Evolutionary conservation across 768 basidiomycete species (phyloP).

Genomic region (Tylopilus intermedius): DNA sequence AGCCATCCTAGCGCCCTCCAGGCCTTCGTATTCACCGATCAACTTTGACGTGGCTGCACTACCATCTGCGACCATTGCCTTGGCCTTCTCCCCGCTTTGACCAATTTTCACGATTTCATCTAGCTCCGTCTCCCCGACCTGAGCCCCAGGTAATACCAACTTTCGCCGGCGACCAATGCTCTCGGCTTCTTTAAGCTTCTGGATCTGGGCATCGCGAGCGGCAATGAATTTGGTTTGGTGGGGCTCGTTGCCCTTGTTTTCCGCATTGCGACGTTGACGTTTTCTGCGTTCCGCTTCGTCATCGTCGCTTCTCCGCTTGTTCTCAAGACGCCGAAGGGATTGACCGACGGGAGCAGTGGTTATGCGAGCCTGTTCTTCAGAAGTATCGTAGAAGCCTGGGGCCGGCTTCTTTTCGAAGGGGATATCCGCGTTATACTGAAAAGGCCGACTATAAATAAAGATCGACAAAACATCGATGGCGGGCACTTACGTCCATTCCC

Average conservation of each 20-base stretch:
- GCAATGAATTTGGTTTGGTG: slow-evolving; percentile 93
- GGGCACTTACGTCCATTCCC: slow-evolving; percentile 84
- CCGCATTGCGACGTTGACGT: slow-evolving; percentile 63
- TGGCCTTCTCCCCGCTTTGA: slow-evolving; percentile 83
- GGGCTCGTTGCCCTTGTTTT: slow-evolving; percentile 61
- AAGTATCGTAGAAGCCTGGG: slow-evolving; percentile 93
- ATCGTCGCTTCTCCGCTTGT: slow-evolving; percentile 90
- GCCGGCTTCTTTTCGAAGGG: slow-evolving; percentile 98
- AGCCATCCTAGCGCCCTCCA: slow-evolving; percentile 86
- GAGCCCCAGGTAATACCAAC: slow-evolving; percentile 78
- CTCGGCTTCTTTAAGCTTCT: slow-evolving; percentile 95
- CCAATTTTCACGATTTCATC: slow-evolving; percentile 99
- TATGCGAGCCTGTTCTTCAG: slow-evolving; percentile 85
- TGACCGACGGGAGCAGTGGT: slow-evolving; percentile 89
- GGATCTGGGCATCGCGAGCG: slow-evolving; percentile 96
- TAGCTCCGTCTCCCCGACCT: slow-evolving; percentile 90
- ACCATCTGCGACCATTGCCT: slow-evolving; percentile 76
- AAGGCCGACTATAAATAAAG: not conserved
- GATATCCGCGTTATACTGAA: slow-evolving; percentile 94
- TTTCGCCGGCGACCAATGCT: slow-evolving; percentile 86
- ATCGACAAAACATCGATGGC: not conserved
- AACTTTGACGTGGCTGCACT: slow-evolving; percentile 82
- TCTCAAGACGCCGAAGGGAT: slow-evolving; percentile 85
- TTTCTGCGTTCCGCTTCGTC: slow-evolving; percentile 93
- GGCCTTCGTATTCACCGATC: slow-evolving; percentile 86